Base-by-base conservation (phyloP, 306 rosid species). In the Cicer yamashitae region DNA sequence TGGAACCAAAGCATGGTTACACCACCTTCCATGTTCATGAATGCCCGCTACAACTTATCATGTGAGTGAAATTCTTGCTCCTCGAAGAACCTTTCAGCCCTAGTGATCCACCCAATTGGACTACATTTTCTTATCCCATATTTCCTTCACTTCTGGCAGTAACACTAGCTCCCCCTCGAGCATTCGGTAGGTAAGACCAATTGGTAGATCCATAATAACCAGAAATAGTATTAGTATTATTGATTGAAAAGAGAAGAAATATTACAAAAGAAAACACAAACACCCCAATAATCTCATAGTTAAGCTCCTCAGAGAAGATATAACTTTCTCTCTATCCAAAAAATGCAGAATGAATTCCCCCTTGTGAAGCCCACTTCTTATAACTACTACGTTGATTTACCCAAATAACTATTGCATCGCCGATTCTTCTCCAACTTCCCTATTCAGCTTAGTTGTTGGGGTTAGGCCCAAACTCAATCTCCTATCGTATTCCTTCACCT, bases 401-500 rank as follows among this genome's bases (percentile, higher is more conserved):
- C 34, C 18, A 50, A 50, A 50, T n/a, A n/a, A 50, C 2, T n/a
- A 8, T 50, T 5, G 8, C 9, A 2, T 50, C 20, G 2, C 14
- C 56, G 5, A 50, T n/a, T 50, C 64, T 58, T 58, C 8, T 22
- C 9, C 30, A 14, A 58, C 38, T 58, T 58, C 64, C 8, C 39
- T 25, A 58, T 58, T 58, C 64, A 58, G 25, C 40, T 22, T 58
- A 25, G 64, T 11, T 58, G 15, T 57, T 58, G 63, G 14, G 63
- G 13, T 5, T 57, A 22, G 37, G 62, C 37, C 39, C 62, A 57
- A 4, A 57, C 63, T 22, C 63, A 10, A 13, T 22, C 13, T 58
- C 15, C 38, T 10, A 22, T 10, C 59, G 13, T 58, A 70, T 51
- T 74, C 38, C 18, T 79, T 70, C 75, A 56, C 65, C 57, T 64